Evolutionary conservation across 805 yeast species (phyloP), one percentile per base, ranked within the genome.

Genomic region (Kregervanrija pseudodelftensis): DNA sequence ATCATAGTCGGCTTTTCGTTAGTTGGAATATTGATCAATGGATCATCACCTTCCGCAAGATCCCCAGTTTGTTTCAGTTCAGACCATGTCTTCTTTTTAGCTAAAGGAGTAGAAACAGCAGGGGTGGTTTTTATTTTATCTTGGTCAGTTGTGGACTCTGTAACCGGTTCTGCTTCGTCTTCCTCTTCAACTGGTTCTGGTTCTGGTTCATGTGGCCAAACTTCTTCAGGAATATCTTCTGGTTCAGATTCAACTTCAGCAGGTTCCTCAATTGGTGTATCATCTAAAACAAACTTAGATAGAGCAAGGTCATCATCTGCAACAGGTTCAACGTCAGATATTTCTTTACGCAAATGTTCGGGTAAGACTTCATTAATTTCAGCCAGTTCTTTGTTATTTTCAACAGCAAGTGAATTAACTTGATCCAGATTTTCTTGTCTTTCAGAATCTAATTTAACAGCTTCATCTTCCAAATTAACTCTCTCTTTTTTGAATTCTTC

Each of bases 331-430:
- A 53, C 44, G 3, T 12, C 42, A 30, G 31, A 36, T 15, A 63
- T 47, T 11, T 63, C 65, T 49, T 61, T 58, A 47, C 64, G 68
- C 54, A 77, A 64, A 59, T 77, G 82, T 41, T 72, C 78, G 11
- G 82, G 82, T 49, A 74, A 68, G 45, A 67, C 73, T 11, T 51
- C 57, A 52, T 76, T 75, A 53, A 77, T 73, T 44, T 65, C 67
- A 54, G 67, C 71, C 52, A 71, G 77, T 41, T 73, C 75, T 41
- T 61, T 48, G 37, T 57, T 49, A 33, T 76, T 63, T 36, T 63
- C 54, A 52, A 65, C 58, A 49, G 71, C 65, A 30, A 57, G 42
- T 3, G 57, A 57, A 55, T 74, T 72, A 35, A 68, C 57, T 13
- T 61, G 61, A n/a, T 41, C 55, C 46, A 59, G 49, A 59, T 67